Evolutionary conservation across 495 filamentous ascomycete genomes (phyloP).

Genomic region (Annulohypoxylon bovei): DNA sequence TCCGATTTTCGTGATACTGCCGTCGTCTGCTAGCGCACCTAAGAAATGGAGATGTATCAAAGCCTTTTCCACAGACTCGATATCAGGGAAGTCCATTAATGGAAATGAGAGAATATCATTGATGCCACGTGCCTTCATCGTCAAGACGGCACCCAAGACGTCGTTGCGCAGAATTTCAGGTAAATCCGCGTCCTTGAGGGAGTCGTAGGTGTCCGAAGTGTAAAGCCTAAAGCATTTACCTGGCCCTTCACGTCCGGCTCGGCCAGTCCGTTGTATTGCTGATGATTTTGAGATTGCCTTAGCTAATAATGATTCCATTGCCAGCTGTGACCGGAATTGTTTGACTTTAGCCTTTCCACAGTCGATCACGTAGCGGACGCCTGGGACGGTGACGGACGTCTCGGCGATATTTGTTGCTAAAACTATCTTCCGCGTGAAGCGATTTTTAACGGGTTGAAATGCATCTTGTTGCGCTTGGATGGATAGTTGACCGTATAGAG

Average conservation of each 20-base stretch:
- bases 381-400: slow-evolving; percentile 95
- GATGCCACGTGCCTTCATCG: slow-evolving; percentile 92
- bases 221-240: slow-evolving; percentile 93
- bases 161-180: slow-evolving; percentile 95
- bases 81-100: slow-evolving; percentile 81
- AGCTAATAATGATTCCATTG: slow-evolving; percentile 88
- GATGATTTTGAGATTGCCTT: slow-evolving; percentile 94
- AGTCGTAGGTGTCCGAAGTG: slow-evolving; percentile 79
- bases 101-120: slow-evolving; percentile 85
- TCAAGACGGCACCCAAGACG: slow-evolving; percentile 83
- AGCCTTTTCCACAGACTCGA: slow-evolving; percentile 83
- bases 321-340: slow-evolving; percentile 84
- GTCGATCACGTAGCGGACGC: slow-evolving; percentile 91
- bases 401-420: slow-evolving; percentile 97
- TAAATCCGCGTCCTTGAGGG: slow-evolving; percentile 74
- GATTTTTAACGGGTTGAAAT: slow-evolving; percentile 78
- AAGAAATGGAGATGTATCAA: slow-evolving; percentile 82
- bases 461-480: slow-evolving; percentile 83
- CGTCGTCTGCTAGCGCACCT: slow-evolving; percentile 76
- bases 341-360: slow-evolving; percentile 95
- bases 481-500: slow-evolving; percentile 62
- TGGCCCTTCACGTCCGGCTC: slow-evolving; percentile 90
- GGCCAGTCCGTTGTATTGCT: slow-evolving; percentile 89
- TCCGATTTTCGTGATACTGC: slow-evolving; percentile 78
- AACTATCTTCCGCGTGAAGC: slow-evolving; percentile 84